Evolutionary conservation across 129 eudicot genomes (phyloP).

Genomic region (Artemisia tridentata): DNA sequence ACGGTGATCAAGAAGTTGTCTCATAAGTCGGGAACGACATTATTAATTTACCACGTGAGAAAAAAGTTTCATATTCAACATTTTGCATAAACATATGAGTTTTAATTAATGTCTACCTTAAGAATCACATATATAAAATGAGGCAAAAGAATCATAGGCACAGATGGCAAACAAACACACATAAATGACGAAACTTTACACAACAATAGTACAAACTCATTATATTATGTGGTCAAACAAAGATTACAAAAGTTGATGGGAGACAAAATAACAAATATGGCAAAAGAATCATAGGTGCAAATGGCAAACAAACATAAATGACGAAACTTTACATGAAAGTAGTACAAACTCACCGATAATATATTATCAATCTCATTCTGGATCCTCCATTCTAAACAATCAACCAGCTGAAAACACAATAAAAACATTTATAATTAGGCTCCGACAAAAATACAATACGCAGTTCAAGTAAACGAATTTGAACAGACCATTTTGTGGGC

Average conservation of each 20-base stretch:
- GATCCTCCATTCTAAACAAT: conserved; percentile 90
- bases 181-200: conserved; percentile 1
- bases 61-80: conserved; percentile 4
- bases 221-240: no score
- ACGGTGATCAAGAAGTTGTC: background rate
- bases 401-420: conserved; percentile 51
- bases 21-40: background rate
- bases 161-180: conserved; percentile 15
- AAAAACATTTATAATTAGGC: background rate
- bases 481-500: conserved; percentile 76
- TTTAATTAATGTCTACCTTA: background rate
- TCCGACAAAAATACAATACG: conserved; percentile 1
- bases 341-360: conserved; percentile 64
- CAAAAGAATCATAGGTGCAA: background rate
- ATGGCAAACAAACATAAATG: conserved; percentile 11
- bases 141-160: background rate
- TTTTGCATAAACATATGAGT: background rate
- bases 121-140: conserved; percentile 2
- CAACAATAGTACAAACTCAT: conserved; percentile 43
- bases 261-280: no score
- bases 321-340: background rate
- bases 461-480: background rate
- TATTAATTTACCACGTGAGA: background rate
- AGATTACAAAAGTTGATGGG: no score
- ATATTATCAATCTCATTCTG: conserved; percentile 81